Evolutionary conservation across 2,329 filamentous ascomycete species (phyloP), one percentile per base, ranked within the genome.

Genomic region (Aspergillus alliaceus): DNA sequence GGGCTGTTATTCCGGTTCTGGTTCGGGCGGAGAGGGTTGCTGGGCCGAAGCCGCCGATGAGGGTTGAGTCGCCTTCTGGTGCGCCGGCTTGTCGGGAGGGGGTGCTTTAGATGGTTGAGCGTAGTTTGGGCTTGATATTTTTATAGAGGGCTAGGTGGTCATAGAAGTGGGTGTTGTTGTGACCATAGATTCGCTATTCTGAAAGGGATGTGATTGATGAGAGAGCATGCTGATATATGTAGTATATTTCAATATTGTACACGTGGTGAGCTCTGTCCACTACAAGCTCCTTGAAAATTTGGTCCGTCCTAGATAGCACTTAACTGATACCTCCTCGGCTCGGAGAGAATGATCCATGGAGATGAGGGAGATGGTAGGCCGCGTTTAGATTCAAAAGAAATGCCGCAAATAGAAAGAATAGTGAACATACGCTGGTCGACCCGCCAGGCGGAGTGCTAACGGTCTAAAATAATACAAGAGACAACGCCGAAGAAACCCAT

Each of bases 1-100:
- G 82, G 1, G 79, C 72, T 2, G 76, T 83, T 12, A 80, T 84
- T 50, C 80, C 81, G 0, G 76, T 84, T 14, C 61, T 84, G 47
- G 74, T 84, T 8, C 79, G 73, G 63, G 79, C 72, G 6, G 72
- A 76, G 59, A 68, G 56, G 27, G 62, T 69, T 0, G 15, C 14
- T 22, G 66, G 68, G 4, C 51, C 46, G n/a, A 44, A 49, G 51
- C 62, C 61, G 8, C 53, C 47, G 20, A 68, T 56, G 55, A 25
- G 46, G 27, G 62, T 68, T 59, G 64, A 71, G 35, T 66, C 70
- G 25, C 67, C 66, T 40, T 66, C 60, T 35, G 49, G 46, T 20
- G 62, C 56, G 46, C 69, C 68, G 6, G 40, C n/a, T 11, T 44
- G 40, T 44, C 24, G 14, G 24, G 14, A 15, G 9, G 12, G 39